Conservation (phyloP, 805 yeast genomes). For the Saccharomycopsis fermentans region DNA sequence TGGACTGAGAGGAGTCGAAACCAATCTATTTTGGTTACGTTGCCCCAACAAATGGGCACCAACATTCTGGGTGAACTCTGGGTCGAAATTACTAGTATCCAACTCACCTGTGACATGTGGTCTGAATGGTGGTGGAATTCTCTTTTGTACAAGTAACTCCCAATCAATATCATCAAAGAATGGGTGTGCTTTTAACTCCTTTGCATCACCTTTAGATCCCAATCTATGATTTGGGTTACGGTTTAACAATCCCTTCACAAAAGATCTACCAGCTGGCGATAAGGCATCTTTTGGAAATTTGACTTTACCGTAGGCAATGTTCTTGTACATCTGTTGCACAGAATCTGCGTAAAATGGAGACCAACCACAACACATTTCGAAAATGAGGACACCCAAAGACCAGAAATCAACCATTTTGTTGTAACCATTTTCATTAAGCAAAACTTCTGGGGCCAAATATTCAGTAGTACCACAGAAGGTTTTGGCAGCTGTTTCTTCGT, state of each 20-base stretch:
- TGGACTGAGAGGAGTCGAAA: slow-evolving; percentile 72
- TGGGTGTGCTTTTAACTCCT: slow-evolving; percentile 85
- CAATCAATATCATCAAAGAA: slow-evolving; percentile 90
- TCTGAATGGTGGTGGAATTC: slow-evolving; percentile 92
- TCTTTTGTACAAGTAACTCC: slow-evolving; percentile 66
- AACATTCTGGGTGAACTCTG: slow-evolving; percentile 90
- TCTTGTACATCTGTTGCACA: slow-evolving; percentile 92
- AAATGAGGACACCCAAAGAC: slow-evolving; percentile 93
- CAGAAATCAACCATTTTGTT: slow-evolving; percentile 99
- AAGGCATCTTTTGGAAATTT: slow-evolving; percentile 94
- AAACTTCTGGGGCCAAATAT: slow-evolving; percentile 93
- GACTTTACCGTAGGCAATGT: slow-evolving; percentile 96
- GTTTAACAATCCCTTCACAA: slow-evolving; percentile 89
- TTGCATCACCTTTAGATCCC: slow-evolving; percentile 86
- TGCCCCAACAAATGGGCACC: slow-evolving; percentile 51
- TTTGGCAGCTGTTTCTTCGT: slow-evolving; percentile 51
- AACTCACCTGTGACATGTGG: slow-evolving; percentile 87
- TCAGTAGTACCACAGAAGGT: slow-evolving; percentile 99
- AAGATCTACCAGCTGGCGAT: slow-evolving; percentile 86
- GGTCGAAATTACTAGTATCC: slow-evolving; percentile 95
- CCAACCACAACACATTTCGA: slow-evolving; percentile 99
- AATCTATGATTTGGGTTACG: slow-evolving; percentile 93
- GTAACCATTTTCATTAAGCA: slow-evolving; percentile 91
- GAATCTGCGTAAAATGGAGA: slow-evolving; percentile 97
- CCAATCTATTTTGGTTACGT: slow-evolving; percentile 10